These are phyloP conservation scores for Acrocalymma vagum DNA, from an alignment of 2,329 filamentous ascomycete genomes.

Conservation along the genomic window DNA sequence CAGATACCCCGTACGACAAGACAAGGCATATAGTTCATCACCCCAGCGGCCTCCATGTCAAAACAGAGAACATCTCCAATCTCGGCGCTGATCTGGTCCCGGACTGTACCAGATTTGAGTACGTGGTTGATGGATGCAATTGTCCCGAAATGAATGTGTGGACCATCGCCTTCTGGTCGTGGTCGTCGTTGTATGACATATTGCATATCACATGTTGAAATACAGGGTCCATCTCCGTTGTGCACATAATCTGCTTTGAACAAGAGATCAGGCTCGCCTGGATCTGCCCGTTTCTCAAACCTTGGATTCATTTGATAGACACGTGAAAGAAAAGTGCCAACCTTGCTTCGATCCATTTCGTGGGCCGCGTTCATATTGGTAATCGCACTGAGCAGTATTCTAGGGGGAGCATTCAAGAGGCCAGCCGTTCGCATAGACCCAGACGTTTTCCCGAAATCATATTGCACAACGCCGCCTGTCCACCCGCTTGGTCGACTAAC, in stretches of 20 bases:
- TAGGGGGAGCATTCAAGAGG: constrained; percentile 13
- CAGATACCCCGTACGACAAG: too few species aligned
- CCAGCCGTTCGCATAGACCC: constrained; percentile 7
- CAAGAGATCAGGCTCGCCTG: constrained; percentile 2
- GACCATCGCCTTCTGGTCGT: too few species aligned
- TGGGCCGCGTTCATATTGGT: neutral
- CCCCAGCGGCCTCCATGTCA: too few species aligned
- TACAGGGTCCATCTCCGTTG: constrained; percentile 3
- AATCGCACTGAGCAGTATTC: constrained; percentile 11
- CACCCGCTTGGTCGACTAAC: constrained; percentile 9
- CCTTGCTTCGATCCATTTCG: neutral
- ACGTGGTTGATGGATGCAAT: too few species aligned
- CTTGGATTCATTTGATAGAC: neutral
- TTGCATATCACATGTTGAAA: too few species aligned
- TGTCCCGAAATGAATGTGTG: too few species aligned
- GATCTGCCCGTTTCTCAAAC: too few species aligned
- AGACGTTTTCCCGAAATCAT: constrained; percentile 8
- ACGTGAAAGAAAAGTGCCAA: neutral
- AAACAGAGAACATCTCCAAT: too few species aligned
- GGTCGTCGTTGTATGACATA: too few species aligned
- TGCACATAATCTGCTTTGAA: constrained; percentile 5
- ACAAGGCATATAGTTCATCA: too few species aligned
- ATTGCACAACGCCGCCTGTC: constrained; percentile 14
- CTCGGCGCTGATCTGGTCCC: too few species aligned
- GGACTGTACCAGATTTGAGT: too few species aligned